Evolutionary conservation across 2,329 filamentous ascomycete genomes (phyloP).

Genomic region (Penicillium palitans): DNA sequence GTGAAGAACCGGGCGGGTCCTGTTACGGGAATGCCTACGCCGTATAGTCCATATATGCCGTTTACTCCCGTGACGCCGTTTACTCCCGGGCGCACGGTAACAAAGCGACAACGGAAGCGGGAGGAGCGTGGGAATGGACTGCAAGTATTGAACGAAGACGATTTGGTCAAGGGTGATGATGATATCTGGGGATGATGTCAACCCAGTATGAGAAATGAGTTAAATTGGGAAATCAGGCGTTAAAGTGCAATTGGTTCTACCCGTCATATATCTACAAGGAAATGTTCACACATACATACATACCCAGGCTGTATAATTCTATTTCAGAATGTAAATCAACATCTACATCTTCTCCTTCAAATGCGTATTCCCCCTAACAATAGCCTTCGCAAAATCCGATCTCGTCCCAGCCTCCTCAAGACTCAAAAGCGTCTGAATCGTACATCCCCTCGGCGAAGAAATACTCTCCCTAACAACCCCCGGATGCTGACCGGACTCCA

Average conservation of each 20-base stretch:
- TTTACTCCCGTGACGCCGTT: conserved; percentile 52
- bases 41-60: conserved; percentile 54
- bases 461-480: conserved; percentile 62
- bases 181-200: conserved; percentile 47
- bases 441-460: conserved; percentile 62
- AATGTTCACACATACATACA: conserved; percentile 39
- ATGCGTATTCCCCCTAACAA: conserved; percentile 39
- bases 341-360: conserved; percentile 20
- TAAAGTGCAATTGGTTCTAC: conserved; percentile 31
- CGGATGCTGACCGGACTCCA: conserved; percentile 61
- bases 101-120: conserved; percentile 45
- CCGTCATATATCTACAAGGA: not conserved
- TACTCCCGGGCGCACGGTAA: conserved; percentile 49
- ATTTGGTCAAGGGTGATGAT: conserved; percentile 47
- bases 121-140: conserved; percentile 46
- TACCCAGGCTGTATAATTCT: conserved; percentile 46
- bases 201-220: not conserved
- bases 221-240: conserved; percentile 28
- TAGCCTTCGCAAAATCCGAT: conserved; percentile 55
- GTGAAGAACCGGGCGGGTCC: conserved; percentile 40
- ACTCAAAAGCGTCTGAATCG: conserved; percentile 60
- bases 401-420: conserved; percentile 60
- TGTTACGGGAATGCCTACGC: conserved; percentile 50
- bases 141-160: conserved; percentile 48
- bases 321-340: not conserved